Conservation (phyloP, 106 monocot species). For the Dioscorea dumetorum region DNA sequence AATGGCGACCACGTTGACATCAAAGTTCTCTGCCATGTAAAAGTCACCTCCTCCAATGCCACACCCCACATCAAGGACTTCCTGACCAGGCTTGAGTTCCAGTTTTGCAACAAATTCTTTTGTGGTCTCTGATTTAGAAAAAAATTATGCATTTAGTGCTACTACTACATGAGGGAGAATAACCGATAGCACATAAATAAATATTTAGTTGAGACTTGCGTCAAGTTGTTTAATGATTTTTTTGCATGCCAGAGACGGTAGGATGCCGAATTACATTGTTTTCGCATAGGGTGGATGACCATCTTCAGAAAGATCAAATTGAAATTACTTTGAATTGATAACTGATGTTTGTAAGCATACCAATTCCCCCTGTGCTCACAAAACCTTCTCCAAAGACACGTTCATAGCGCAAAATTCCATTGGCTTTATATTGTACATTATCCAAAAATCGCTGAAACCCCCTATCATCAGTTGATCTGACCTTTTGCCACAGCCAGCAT, state of each 20-base stretch:
- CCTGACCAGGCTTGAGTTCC: conserved; percentile 54
- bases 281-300: no score
- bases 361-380: conserved; percentile 97
- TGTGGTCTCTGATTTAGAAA: conserved; percentile 46
- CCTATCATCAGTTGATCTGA: conserved; percentile 60
- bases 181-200: no score
- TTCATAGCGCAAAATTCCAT: conserved; percentile 93
- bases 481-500: conserved; percentile 97
- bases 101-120: conserved; percentile 65
- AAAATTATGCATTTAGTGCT: no score
- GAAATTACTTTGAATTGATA: no score
- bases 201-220: no score
- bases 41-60: conserved; percentile 85
- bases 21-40: conserved; percentile 76
- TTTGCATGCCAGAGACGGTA: no score
- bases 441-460: conserved; percentile 91
- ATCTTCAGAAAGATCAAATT: no score
- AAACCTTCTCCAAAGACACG: conserved; percentile 94
- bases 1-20: conserved; percentile 65
- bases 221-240: no score
- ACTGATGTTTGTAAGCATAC: conserved; percentile 22
- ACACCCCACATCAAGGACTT: conserved; percentile 76
- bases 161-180: no score
- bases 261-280: no score
- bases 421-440: conserved; percentile 91